phyloP scores from a whole-genome alignment of 305 asterid species.

The Salvia sclarea region DNA sequence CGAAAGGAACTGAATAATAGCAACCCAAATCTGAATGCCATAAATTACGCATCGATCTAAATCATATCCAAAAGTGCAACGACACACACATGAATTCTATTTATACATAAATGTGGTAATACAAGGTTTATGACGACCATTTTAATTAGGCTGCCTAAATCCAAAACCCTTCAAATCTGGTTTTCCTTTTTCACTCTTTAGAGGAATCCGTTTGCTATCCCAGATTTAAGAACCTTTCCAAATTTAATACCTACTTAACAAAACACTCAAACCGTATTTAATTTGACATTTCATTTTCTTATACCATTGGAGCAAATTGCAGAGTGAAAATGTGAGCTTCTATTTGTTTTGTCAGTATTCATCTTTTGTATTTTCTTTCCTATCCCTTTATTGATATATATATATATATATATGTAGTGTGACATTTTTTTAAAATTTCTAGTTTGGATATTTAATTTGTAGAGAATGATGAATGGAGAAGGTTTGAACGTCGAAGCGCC shows the following conservation, averaged over 20 bases:
- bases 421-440: too few species aligned
- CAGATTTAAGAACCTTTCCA: not conserved
- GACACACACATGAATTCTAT: not conserved
- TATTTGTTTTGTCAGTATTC: too few species aligned
- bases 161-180: not conserved
- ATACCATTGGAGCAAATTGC: not conserved
- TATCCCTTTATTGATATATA: too few species aligned
- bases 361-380: too few species aligned
- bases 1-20: not conserved
- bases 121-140: not conserved
- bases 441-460: not conserved
- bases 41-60: not conserved
- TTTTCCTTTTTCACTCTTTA: not conserved
- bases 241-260: not conserved
- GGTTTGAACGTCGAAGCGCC: conserved; percentile 30
- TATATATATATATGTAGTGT: too few species aligned
- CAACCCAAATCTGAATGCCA: not conserved
- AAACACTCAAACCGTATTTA: not conserved
- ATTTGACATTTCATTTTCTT: not conserved
- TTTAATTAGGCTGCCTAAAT: not conserved
- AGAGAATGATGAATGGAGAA: conserved; percentile 14
- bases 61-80: not conserved
- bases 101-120: not conserved
- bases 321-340: not conserved
- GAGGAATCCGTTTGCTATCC: not conserved